Evolutionary conservation across 768 basidiomycete species (phyloP), one percentile per base, ranked within the genome.

Genomic region (Clavulina sp.): DNA sequence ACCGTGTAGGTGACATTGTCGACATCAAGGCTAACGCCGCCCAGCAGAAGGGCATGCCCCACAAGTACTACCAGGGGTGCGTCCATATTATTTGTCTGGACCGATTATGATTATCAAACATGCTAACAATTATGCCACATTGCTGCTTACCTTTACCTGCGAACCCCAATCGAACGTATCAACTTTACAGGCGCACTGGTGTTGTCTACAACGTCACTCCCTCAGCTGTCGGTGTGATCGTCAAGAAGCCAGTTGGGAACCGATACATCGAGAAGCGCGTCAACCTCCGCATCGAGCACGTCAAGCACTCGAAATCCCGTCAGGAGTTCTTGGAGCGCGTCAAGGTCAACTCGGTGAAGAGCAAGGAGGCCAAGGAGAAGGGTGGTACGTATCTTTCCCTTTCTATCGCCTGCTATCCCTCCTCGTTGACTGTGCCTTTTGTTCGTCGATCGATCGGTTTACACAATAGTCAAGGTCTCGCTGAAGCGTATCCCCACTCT

Each of bases 1-100:
- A 84, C 79, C 78, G 78, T 59, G 79, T 97, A 59, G 95, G 95
- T 57, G 95, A 99, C 66, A 95, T 97, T 61, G 95, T 99, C 61
- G 95, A 99, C 72, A 97, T 99, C 78, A 96, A 95, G 74, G 93
- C 93, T 60, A 97, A 99, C 65, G 78, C 92, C 54, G 87, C 95
- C 41, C 86, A 95, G 70, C 95, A 99, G 80, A 93, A 92, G 83
- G 95, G 95, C 69, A 95, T 97, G 89, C 92, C 92, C 67, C 93
- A 96, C 76, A 96, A 96, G 71, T 92, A 76, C 77, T 91, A 91
- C 75, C 88, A 91, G 61, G 88, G 86, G 89, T 91, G 57, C 60
- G 87, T 78, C 26, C 13, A 28, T 32, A 41, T 40, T 33, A 26
- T 54, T 51, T 48, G 50, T n/a, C 24, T 38, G 28, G n/a, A 4